Evolutionary conservation across 2,329 filamentous ascomycete species (phyloP).

Genomic region (Talaromyces sp.): DNA sequence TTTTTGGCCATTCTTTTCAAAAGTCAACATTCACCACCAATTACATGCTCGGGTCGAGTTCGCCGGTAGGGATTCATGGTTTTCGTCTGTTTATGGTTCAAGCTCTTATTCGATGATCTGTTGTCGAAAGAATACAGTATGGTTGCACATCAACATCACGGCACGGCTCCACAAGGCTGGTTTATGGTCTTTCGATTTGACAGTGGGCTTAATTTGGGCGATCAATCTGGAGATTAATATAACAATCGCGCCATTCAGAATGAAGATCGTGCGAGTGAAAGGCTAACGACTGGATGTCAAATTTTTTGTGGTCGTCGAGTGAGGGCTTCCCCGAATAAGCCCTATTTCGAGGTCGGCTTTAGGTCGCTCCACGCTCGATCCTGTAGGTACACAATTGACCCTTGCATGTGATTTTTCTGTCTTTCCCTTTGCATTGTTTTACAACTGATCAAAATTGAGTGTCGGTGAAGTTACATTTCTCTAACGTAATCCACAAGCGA

Average conservation of each 20-base stretch:
- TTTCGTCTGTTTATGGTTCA: too few relatives aligned
- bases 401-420: neutral
- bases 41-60: neutral
- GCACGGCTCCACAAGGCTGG: constrained; percentile 2
- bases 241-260: neutral
- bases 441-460: neutral
- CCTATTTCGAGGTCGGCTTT: neutral
- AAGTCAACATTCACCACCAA: neutral
- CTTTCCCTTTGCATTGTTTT: neutral
- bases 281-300: neutral
- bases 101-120: neutral
- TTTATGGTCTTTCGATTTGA: neutral
- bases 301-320: neutral
- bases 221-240: neutral
- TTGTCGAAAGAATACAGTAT: neutral
- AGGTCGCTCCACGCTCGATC: neutral
- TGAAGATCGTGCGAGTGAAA: too few relatives aligned
- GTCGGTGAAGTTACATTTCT: neutral
- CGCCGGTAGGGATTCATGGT: neutral
- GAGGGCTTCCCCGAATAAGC: neutral
- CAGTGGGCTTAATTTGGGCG: neutral
- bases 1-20: neutral
- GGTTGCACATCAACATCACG: neutral
- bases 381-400: neutral
- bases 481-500: too few relatives aligned